phyloP scores from a whole-genome alignment of 257 asterid genomes.

The Fraxinus quadrangulata region DNA sequence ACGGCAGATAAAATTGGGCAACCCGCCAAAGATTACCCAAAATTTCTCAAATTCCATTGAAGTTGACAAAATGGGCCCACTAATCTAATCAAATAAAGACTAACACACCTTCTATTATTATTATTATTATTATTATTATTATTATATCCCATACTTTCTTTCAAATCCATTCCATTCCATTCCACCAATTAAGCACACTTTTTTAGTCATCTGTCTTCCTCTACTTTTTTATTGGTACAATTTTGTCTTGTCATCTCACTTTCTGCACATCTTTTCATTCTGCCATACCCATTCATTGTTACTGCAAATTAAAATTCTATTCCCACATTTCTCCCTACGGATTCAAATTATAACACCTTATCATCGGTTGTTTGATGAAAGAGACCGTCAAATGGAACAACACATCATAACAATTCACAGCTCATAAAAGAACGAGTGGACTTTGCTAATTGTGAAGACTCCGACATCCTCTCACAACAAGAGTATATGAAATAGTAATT shows the following conservation, averaged over 20 bases:
- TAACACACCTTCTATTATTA: not conserved
- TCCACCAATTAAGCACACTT: conserved; percentile 33
- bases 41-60: not conserved
- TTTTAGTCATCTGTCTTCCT: conserved; percentile 20
- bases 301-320: too few species aligned
- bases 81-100: not conserved
- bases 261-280: conserved; percentile 13
- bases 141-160: conserved; percentile 4
- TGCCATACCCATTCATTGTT: not conserved
- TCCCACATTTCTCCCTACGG: too few species aligned
- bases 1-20: not conserved
- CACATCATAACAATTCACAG: too few species aligned
- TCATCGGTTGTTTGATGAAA: too few species aligned
- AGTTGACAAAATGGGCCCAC: conserved; percentile 27
- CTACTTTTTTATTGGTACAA: conserved; percentile 1
- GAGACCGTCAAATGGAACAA: too few species aligned
- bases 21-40: not conserved
- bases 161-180: not conserved
- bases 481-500: too few species aligned
- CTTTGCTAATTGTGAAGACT: too few species aligned
- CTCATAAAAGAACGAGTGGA: too few species aligned
- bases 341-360: too few species aligned
- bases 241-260: conserved; percentile 18
- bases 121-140: not conserved
- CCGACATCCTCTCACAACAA: too few species aligned